Evolutionary conservation across 371 early-diverging fungal species (phyloP), one percentile per base, ranked within the genome.

Genomic region (Syncephalastrum sp.): DNA sequence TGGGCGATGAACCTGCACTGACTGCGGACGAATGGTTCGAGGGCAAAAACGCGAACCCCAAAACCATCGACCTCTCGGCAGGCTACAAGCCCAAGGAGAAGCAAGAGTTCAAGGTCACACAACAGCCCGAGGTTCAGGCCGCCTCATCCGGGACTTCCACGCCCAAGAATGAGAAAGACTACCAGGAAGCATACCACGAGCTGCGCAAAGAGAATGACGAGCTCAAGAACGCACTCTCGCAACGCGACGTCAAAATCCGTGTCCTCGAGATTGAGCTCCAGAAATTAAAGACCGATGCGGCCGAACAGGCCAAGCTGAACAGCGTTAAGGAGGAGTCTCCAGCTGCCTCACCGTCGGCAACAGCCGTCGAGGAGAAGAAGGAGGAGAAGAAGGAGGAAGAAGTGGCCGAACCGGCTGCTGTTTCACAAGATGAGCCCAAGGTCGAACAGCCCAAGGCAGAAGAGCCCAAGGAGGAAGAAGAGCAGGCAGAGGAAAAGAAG

Each of bases 11-110:
- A 52, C 86, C 99, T 6, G 79, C 97, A 3, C 68, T 97, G 57
- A 83, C 94, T 23, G 91, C 94, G 4, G 93, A 90, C 53, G 93
- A 93, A 61, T 99, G 85, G 81, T 95, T 98, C 66, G 75, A 66
- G 13, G 97, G 97, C 33, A 87, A 95, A 67, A 79, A 85, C 45
- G 86, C 89, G 5, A 77, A 86, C 41, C 93, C 93, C 14, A 81
- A 85, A 60, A 71, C 92, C 19, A 86, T 96, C 47, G 83, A 81
- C 58, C 84, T 99, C 52, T 97, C 95, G 61, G 75, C 77, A 38
- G 93, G 93, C 12, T 93, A 89, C 70, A 75, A 72, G 17, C 81
- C 81, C 13, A 75, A 89, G 54, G 79, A 75, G 27, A 85, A 86
- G 67, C 87, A 88, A 69, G 94, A 93, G 57, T 94, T 94, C 70